Base-by-base conservation (phyloP, 805 yeast species). In the Lipomyces starkeyi region DNA sequence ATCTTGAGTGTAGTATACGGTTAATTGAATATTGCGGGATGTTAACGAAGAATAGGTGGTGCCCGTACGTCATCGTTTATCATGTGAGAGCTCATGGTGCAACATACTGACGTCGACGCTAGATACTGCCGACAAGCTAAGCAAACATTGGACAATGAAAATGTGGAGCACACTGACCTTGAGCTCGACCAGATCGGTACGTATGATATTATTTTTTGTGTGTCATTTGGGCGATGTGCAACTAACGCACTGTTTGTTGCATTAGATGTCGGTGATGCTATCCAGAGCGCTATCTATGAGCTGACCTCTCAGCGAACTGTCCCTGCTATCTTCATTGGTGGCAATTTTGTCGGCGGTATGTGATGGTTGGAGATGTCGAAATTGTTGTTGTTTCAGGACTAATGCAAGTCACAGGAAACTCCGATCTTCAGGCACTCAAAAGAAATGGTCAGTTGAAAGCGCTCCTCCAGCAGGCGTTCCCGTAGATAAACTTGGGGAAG, bases 221-320 rank as follows among this genome's bases (percentile, higher is more conserved):
- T 54, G 7, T 8, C 40, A 11, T 14, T 29, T 14, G n/a, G 2
- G 9, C 22, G 22, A 43, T 43, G 49, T 9, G 2, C 6, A 8
- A n/a, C 49, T 29, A 22, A 53, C 9, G n/a, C 27, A 8, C 9
- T 17, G 8, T 14, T 29, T 32, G 22, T 49, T 7, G 8, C 11
- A 20, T 25, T 43, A 67, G 84, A 80, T n/a, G 93, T 92, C 69
- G 98, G 98, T 66, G 80, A 82, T 59, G 93, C 88, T 40, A 86
- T 93, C 73, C 98, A 93, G 82, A 88, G 82, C 61, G 96, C 96
- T 73, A 83, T 94, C 69, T 79, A 78, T 63, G 87, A 89, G 77
- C 79, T 92, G 68, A 91, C 97, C 53, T 95, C 97, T 68, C 98
- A 94, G 84, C 85, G 88, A 73, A 92, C 98, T 53, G 98, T 94